Evolutionary conservation across 257 asterid species (phyloP), one percentile per base, ranked within the genome.

Genomic region (Gardenia jasminoides): DNA sequence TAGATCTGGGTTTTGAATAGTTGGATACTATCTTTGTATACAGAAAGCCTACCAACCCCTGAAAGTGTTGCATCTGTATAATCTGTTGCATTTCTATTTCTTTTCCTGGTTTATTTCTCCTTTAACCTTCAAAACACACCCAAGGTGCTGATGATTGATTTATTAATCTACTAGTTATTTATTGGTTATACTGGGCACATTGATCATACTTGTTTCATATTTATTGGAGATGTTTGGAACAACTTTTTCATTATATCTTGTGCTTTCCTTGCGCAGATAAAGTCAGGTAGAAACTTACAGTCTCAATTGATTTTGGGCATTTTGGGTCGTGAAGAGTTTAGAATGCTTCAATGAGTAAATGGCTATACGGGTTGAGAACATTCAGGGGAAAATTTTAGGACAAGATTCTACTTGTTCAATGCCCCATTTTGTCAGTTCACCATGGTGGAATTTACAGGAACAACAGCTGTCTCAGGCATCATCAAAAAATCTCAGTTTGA

Each of bases 281-380:
- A 67, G 44, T 22, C 74, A 33, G 39, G 73, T 80, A 75, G 67
- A 22, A 39, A 65, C 44, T 30, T 41, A 56, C 58, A 81, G n/a
- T 36, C 70, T 76, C 47, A 11, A 36, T 67, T 36, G 72, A 46
- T 67, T 58, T 79, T 30, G 33, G 74, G 74, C 64, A 43, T 67
- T 78, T n/a, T 70, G 78, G 74, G 79, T 82, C 72, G 72, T 78
- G 84, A 72, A 46, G 78, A 82, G 76, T 74, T 78, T 78, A 76
- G 83, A 86, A 43, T 82, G 66, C 82, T 67, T 82, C 77, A 24
- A 69, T 80, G 81, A 83, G 75, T 81, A 28, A 72, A 88, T 81
- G 82, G 84, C 78, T 84, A 82, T 82, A 77, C 78, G 86, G 69
- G 79, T 84, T 79, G 81, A 70, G 80, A 78, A 71, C 82, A 80